These are phyloP conservation scores for Venturia carpophila DNA, from an alignment of 2,329 filamentous ascomycete species.

Conservation along the genomic window DNA sequence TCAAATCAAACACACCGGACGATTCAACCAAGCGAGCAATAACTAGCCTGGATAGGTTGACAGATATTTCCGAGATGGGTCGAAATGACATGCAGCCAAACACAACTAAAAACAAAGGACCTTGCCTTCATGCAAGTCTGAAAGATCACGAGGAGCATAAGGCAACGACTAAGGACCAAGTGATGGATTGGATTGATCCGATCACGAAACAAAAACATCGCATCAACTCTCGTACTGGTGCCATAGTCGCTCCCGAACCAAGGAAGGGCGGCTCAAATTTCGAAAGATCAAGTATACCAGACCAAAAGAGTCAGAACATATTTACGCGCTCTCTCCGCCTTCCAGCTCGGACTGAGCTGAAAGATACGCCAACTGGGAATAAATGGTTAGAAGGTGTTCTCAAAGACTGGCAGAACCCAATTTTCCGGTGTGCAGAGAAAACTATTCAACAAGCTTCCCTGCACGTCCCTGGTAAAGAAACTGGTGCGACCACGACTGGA, in stretches of 20 bases:
- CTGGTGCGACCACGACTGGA: neutral
- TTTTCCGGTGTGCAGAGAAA: constrained; percentile 52
- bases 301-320: constrained; percentile 17
- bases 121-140: too few species aligned
- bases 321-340: constrained; percentile 25
- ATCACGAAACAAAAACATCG: constrained; percentile 44
- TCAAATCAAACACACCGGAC: too few species aligned
- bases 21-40: neutral
- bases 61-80: neutral
- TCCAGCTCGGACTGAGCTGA: constrained; percentile 14
- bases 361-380: neutral
- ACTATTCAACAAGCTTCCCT: constrained; percentile 34
- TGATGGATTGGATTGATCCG: constrained; percentile 54
- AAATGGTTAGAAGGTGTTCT: constrained; percentile 56
- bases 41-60: neutral
- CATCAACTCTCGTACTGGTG: constrained; percentile 51
- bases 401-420: constrained; percentile 64
- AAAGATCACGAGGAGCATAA: neutral
- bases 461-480: constrained; percentile 21
- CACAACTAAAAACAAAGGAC: too few species aligned
- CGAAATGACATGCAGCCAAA: neutral
- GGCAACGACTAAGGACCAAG: constrained; percentile 25
- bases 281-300: neutral
- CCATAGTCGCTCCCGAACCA: constrained; percentile 25
- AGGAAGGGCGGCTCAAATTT: constrained; percentile 20